Evolutionary conservation across 129 eudicot species (phyloP).

Genomic region (Centella asiatica): DNA sequence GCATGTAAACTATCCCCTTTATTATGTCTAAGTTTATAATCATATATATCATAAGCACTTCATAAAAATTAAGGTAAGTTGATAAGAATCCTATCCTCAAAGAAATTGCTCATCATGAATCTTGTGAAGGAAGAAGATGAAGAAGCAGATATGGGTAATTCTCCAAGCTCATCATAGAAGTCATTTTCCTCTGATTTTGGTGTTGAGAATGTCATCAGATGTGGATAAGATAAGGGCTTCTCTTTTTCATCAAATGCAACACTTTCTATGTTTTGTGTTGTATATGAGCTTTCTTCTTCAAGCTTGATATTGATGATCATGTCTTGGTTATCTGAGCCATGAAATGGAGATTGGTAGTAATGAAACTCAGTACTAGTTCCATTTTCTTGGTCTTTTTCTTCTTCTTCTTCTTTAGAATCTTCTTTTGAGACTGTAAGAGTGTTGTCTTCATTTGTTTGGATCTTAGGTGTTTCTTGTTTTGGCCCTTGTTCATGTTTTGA

Average conservation of each 20-base stretch:
- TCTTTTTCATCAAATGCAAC: conserved; percentile 33
- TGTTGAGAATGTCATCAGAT: conserved; percentile 33
- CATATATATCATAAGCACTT: neutral
- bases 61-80: conserved; percentile 31
- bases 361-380: conserved; percentile 24
- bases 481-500: conserved; percentile 16
- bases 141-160: conserved; percentile 58
- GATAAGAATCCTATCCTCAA: conserved; percentile 61
- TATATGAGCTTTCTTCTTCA: conserved; percentile 20
- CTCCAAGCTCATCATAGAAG: conserved; percentile 79
- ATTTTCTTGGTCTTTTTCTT: conserved; percentile 6
- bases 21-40: too few species aligned
- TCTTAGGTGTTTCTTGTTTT: conserved; percentile 13
- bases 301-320: neutral
- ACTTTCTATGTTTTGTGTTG: conserved; percentile 22
- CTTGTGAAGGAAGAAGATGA: conserved; percentile 50
- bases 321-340: conserved; percentile 17
- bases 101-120: conserved; percentile 45
- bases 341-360: conserved; percentile 42
- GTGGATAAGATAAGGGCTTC: conserved; percentile 29
- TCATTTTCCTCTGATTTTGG: conserved; percentile 53
- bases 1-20: too few species aligned
- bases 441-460: neutral
- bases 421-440: neutral
- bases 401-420: conserved; percentile 4